A percentile compares a stretch with the other conserved stretches of the same genome.
phyloP scores from a whole-genome alignment of 306 rosid genomes.

The Glycyrrhiza uralensis region DNA sequence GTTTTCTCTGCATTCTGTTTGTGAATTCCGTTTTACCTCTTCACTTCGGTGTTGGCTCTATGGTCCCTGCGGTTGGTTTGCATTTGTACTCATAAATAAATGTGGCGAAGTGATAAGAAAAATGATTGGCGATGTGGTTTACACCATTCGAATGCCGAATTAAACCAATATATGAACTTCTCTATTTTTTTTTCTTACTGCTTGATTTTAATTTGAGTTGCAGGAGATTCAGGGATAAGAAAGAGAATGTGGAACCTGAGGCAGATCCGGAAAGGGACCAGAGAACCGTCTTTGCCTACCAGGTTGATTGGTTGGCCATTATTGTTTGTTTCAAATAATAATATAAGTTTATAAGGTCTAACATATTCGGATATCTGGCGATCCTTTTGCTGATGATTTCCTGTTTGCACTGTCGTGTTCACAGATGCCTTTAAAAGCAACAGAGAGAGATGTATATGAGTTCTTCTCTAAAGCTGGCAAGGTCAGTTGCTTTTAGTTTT shows the following conservation, averaged over 20 bases:
- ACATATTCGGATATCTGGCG: background rate
- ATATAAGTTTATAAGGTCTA: background rate
- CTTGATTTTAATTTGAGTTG: constrained; percentile 22
- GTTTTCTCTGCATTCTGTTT: background rate
- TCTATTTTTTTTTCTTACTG: background rate
- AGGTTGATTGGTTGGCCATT: constrained; percentile 45
- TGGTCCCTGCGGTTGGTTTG: background rate
- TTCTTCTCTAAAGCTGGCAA: constrained; percentile 97
- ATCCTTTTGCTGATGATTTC: constrained; percentile 18
- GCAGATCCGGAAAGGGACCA: constrained; percentile 99
- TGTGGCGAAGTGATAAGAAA: too few relatives aligned
- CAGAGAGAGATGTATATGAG: constrained; percentile 89
- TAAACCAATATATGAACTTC: background rate
- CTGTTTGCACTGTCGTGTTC: constrained; percentile 24
- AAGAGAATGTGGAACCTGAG: constrained; percentile 85
- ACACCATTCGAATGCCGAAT: background rate
- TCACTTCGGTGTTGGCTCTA: background rate
- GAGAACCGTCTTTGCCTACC: constrained; percentile 98
- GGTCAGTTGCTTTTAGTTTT: constrained; percentile 48
- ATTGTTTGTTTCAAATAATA: background rate
- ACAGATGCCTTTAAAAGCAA: constrained; percentile 98
- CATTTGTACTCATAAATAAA: background rate
- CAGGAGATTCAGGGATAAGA: constrained; percentile 93
- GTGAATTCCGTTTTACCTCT: background rate
- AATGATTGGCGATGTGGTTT: background rate